Base-by-base conservation (phyloP, 1,284 basidiomycete species). In the Microbotryum lychnidis-dioicae region DNA sequence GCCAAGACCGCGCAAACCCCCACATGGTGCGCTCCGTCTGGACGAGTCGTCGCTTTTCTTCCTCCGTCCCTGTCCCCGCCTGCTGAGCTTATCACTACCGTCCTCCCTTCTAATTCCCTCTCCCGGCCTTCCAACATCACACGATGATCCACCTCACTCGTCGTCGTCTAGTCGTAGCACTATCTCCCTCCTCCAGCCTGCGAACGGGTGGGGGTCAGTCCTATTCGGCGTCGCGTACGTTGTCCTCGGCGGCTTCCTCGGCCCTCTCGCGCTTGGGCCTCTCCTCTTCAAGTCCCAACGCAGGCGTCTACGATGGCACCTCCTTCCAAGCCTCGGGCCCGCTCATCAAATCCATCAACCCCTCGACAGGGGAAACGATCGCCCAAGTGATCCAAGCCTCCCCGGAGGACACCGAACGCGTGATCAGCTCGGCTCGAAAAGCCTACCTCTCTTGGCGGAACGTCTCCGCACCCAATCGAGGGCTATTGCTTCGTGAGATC, bases 401-500 rank as follows among this genome's bases (percentile, higher is more conserved):
- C 8, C 81, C 82, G 4, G 74, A 80, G 56, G 89, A 93, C 71
- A 79, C 89, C 10, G 80, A 84, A 54, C 76, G 78, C 16, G 80
- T 84, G 3, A 72, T 93, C 59, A 79, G 79, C 55, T 84, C 81
- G 66, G 79, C 86, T 10, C 79, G 84, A 46, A 83, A 87, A 57
- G 92, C 92, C 6, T 87, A 85, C 71, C 76, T 77, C 27, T 71
- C 77, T 53, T 86, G 94, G 73, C 81, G 90, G 74, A 80, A 79
- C 64, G 79, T 93, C 50, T 91, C 93, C 58, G 90, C 89, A 9
- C 91, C 93, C 1, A 83, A 83, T 56, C 80, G 93, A 57, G 93
- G 93, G 18, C 89, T 94, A 66, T 82, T 97, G 37, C 75, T 97
- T 62, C 80, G 92, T 67, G 89, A 96, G 76, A 87, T 97, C 68